A percentile compares a stretch with the other conserved stretches of the same genome.
These are phyloP conservation scores for Limtongozyma cylindracea DNA, from an alignment of 805 yeast species.

Conservation along the genomic window DNA sequence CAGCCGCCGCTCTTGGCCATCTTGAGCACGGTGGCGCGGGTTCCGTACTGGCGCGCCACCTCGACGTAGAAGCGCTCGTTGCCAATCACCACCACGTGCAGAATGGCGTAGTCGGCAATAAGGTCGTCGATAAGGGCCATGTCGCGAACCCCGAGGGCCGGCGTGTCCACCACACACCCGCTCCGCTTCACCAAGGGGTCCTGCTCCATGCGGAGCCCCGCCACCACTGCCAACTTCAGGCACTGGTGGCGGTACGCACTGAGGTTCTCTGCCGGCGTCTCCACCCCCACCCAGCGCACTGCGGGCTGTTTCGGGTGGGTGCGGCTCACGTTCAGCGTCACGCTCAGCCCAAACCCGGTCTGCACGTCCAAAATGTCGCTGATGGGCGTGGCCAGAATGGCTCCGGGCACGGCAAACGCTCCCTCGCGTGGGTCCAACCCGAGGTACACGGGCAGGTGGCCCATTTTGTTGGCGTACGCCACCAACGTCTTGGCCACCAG, in stretches of 20 bases:
- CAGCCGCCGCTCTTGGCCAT: conserved; percentile 56
- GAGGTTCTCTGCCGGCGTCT: conserved; percentile 26
- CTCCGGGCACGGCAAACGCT: conserved; percentile 59
- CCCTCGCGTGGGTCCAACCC: conserved; percentile 60
- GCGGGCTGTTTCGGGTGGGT: conserved; percentile 77
- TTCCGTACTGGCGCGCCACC: conserved; percentile 22
- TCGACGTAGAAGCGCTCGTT: conserved; percentile 46
- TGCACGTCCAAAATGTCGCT: conserved; percentile 65
- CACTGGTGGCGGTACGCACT: conserved; percentile 24
- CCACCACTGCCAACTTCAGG: conserved; percentile 22
- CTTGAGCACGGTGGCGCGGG: conserved; percentile 21
- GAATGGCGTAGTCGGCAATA: conserved; percentile 31
- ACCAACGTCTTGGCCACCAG: conserved; percentile 40
- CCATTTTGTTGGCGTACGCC: conserved; percentile 56
- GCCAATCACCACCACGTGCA: conserved; percentile 45
- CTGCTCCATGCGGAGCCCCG: conserved; percentile 19
- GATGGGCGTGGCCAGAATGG: conserved; percentile 60
- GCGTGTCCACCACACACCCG: conserved; percentile 57
- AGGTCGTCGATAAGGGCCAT: conserved; percentile 25
- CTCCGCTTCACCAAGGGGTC: conserved; percentile 18
- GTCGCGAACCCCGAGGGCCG: conserved; percentile 28
- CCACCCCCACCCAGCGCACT: conserved; percentile 62
- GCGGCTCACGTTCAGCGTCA: conserved; percentile 45
- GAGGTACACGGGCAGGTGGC: conserved; percentile 40
- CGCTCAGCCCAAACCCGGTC: conserved; percentile 55